A percentile compares a stretch with the other conserved stretches of the same genome.
phyloP scores from a whole-genome alignment of 805 yeast species.

The Scheffersomyces stipitis region DNA sequence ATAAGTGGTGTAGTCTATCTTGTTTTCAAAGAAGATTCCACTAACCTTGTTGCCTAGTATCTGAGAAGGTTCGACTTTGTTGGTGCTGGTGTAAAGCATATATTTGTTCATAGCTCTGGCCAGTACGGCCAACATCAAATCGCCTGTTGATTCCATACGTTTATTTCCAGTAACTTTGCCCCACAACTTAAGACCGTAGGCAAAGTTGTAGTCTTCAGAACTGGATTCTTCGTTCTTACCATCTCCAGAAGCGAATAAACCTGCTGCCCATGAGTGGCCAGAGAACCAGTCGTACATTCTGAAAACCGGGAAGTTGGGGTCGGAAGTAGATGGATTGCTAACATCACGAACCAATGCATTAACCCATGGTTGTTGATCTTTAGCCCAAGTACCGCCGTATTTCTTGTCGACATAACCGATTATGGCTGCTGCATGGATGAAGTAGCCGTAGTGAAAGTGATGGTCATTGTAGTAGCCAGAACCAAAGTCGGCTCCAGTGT shows the following conservation, averaged over 20 bases:
- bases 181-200: conserved; percentile 72
- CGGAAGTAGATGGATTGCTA: conserved; percentile 57
- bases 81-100: conserved; percentile 47
- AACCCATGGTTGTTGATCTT: conserved; percentile 52
- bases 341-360: conserved; percentile 64
- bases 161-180: conserved; percentile 55
- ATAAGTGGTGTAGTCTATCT: conserved; percentile 69
- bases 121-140: conserved; percentile 59
- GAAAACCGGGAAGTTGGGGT: conserved; percentile 59
- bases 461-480: conserved; percentile 32
- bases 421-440: conserved; percentile 25
- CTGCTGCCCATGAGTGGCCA: conserved; percentile 79
- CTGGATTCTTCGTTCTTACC: conserved; percentile 73
- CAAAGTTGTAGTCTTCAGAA: conserved; percentile 70
- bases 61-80: conserved; percentile 47
- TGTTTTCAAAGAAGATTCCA: conserved; percentile 72
- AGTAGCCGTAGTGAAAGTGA: conserved; percentile 33
- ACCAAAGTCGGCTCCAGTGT: conserved; percentile 26
- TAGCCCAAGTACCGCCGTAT: conserved; percentile 52
- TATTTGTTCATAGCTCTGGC: conserved; percentile 55
- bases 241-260: conserved; percentile 59
- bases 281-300: conserved; percentile 69
- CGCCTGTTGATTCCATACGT: conserved; percentile 53
- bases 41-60: conserved; percentile 59
- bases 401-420: conserved; percentile 21